phyloP scores from a whole-genome alignment of 768 basidiomycete species.

The Tremella fuciformis region DNA sequence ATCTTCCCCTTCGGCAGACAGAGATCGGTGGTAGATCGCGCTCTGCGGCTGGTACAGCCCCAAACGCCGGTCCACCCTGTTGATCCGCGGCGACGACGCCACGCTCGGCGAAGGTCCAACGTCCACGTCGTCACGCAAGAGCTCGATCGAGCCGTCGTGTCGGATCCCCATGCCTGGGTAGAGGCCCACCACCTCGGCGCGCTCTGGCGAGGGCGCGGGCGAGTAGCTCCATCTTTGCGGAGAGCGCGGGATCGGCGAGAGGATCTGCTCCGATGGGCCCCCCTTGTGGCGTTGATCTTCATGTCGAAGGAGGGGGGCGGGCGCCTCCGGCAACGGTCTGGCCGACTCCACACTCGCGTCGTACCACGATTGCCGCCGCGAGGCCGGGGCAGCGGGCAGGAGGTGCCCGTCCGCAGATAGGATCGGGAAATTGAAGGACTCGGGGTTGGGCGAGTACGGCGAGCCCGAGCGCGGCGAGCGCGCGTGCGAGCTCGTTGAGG shows the following conservation, averaged over 20 bases:
- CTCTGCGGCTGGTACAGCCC: constrained; percentile 20
- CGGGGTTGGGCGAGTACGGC: constrained; percentile 30
- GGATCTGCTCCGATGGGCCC: constrained; percentile 13
- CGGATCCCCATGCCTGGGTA: constrained; percentile 19
- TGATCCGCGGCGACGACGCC: constrained; percentile 15
- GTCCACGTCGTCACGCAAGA: constrained; percentile 20
- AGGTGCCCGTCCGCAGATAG: constrained; percentile 43
- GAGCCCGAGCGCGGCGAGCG: constrained; percentile 15
- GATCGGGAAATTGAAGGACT: constrained; percentile 42
- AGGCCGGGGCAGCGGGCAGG: constrained; percentile 36
- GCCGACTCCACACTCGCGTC: background rate
- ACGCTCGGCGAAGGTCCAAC: constrained; percentile 5
- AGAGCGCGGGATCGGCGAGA: constrained; percentile 15
- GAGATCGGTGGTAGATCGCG: constrained; percentile 28
- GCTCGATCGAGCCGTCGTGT: constrained; percentile 20
- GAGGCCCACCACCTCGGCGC: constrained; percentile 9
- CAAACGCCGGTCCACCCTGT: background rate
- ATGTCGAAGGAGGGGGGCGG: no score
- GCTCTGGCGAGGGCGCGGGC: constrained; percentile 4
- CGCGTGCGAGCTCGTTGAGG: constrained; percentile 13
- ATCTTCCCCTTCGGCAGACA: constrained; percentile 34
- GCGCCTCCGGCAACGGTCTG: constrained; percentile 31
- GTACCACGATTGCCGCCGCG: constrained; percentile 20
- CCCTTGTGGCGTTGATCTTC: background rate
- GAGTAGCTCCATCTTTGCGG: constrained; percentile 22